phyloP scores from a whole-genome alignment of 140 eudicot species.

The Erigeron philadelphicus region DNA sequence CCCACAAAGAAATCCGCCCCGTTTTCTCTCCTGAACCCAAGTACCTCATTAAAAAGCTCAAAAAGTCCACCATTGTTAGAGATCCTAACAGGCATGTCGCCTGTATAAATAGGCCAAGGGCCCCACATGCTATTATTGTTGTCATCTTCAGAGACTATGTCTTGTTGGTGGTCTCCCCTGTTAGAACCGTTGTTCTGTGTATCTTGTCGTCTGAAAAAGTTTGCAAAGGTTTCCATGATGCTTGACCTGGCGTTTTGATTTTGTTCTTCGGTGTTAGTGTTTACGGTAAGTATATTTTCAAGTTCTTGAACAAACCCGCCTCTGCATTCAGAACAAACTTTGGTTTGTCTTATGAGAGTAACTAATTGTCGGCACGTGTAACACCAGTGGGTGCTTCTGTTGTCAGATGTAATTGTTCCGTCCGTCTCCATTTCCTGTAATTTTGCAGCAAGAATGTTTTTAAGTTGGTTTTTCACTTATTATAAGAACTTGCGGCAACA shows the following conservation, averaged over 20 bases:
- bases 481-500: neutral
- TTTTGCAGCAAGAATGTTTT: slow-evolving; percentile 3
- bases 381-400: slow-evolving; percentile 65
- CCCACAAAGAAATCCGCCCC: slow-evolving; percentile 73
- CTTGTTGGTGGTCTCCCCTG: slow-evolving; percentile 37
- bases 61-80: slow-evolving; percentile 56
- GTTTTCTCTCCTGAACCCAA: slow-evolving; percentile 56
- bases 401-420: slow-evolving; percentile 35
- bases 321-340: slow-evolving; percentile 47
- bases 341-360: slow-evolving; percentile 35
- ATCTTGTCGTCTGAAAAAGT: slow-evolving; percentile 54
- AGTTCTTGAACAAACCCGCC: slow-evolving; percentile 72
- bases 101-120: slow-evolving; percentile 62
- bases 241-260: slow-evolving; percentile 41
- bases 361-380: slow-evolving; percentile 63
- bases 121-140: slow-evolving; percentile 37
- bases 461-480: neutral
- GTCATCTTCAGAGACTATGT: slow-evolving; percentile 36
- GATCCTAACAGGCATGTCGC: slow-evolving; percentile 66
- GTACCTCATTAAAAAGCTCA: slow-evolving; percentile 59
- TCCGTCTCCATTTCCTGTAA: slow-evolving; percentile 35
- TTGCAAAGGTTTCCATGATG: slow-evolving; percentile 56
- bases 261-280: slow-evolving; percentile 29
- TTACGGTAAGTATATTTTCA: slow-evolving; percentile 40
- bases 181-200: slow-evolving; percentile 31